Base-by-base conservation (phyloP, 164 flowering plant species). In the Sextonia rubra region DNA sequence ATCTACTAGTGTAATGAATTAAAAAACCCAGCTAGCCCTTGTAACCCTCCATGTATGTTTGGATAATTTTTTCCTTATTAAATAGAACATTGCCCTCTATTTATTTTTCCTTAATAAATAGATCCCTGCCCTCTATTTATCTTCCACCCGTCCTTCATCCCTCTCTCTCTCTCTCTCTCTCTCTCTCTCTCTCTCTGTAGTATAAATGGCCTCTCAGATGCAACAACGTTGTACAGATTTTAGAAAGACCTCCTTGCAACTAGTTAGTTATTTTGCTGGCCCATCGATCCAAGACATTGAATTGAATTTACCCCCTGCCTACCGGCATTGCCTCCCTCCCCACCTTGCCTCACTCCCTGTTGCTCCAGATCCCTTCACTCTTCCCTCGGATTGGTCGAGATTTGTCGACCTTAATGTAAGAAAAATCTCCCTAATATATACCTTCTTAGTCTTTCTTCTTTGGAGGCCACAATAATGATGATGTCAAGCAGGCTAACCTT, bases 131-230 rank as follows among this genome's bases (percentile, higher is more conserved):
- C n/a, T n/a, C n/a, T n/a, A 32, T 32, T 32, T 32, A 32, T 83
- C 86, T 79, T 86, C 87, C 86, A 73, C 71, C 76, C 71, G 83
- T 83, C 84, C 86, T 82, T 84, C 80, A 78, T 66, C 44, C 7
- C 44, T 11, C 64, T 66, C 73, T 74, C 79, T 77, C 83, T 80
- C 80, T 78, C 80, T 81, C 85, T 32, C 78, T 76, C 73, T 84
- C 81, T 77, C 71, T 83, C 66, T 84, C 76, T 64, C 75, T 70
- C 82, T 47, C 60, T 66, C 83, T 74, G 74, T 78, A 85, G 82
- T 86, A 86, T 90, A 88, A 62, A 86, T 82, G 83, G 75, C 77
- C 83, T 71, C 82, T 20, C 47, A 58, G 61, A 24, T 48, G 63
- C 80, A 80, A 77, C 83, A 78, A 71, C 81, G 75, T 69, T 37